A percentile compares a stretch with the other conserved stretches of the same genome.
Conservation (phyloP, 2,329 filamentous ascomycete genomes). For the Coniochaeta sp. region DNA sequence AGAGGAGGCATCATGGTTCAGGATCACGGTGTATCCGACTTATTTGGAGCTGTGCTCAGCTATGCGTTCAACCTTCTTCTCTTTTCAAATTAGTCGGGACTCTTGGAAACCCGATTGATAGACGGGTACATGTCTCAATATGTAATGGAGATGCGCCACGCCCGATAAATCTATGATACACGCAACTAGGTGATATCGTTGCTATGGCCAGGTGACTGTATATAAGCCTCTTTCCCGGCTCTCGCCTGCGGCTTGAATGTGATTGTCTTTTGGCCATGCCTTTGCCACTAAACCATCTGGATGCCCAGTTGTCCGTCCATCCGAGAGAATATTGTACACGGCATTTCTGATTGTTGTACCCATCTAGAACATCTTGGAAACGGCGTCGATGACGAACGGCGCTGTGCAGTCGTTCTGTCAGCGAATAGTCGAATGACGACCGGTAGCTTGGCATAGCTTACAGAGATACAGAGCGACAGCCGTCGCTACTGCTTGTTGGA, state of each 20-base stretch:
- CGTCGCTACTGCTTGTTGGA: constrained; percentile 59
- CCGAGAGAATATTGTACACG: background rate
- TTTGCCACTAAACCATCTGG: background rate
- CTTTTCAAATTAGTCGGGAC: too few species aligned
- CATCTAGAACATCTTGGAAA: constrained; percentile 25
- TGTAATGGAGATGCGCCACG: background rate
- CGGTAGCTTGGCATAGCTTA: constrained; percentile 34
- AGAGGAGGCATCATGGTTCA: background rate
- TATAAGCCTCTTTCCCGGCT: background rate
- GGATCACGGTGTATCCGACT: background rate
- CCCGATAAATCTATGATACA: background rate
- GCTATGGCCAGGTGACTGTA: background rate
- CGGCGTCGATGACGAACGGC: constrained; percentile 48
- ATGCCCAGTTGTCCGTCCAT: background rate
- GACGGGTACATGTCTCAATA: background rate
- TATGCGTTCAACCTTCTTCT: too few species aligned
- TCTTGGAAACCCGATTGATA: too few species aligned
- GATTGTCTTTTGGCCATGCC: background rate
- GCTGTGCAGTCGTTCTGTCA: constrained; percentile 26
- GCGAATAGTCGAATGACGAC: background rate
- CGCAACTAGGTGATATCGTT: background rate
- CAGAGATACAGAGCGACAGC: constrained; percentile 69
- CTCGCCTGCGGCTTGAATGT: background rate
- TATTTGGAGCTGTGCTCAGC: background rate
- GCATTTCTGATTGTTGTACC: background rate